phyloP scores from a whole-genome alignment of 1,139 yeast genomes.

The Yamadazyma dushanensis region DNA sequence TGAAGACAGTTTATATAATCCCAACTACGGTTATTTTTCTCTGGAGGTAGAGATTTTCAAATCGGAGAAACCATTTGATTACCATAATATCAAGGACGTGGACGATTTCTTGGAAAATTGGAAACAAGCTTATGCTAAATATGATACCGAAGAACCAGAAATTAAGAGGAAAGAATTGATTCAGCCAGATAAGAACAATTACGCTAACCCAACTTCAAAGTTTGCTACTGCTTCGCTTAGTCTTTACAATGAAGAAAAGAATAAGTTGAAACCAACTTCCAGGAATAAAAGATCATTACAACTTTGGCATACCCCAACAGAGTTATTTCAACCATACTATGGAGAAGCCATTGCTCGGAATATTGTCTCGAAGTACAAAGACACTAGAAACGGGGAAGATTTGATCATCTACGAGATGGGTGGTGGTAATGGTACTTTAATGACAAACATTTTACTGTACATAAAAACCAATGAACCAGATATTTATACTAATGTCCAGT shows the following conservation, averaged over 20 bases:
- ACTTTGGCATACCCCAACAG: constrained; percentile 91
- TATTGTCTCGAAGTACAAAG: constrained; percentile 65
- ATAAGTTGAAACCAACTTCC: constrained; percentile 13
- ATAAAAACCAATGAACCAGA: constrained; percentile 67
- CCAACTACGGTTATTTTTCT: constrained; percentile 78
- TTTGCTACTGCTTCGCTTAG: constrained; percentile 37
- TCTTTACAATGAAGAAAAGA: constrained; percentile 32
- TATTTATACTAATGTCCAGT: constrained; percentile 64
- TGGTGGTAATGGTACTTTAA: constrained; percentile 87
- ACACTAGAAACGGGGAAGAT: constrained; percentile 57
- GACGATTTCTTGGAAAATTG: constrained; percentile 73
- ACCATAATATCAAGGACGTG: constrained; percentile 55
- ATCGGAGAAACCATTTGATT: constrained; percentile 60
- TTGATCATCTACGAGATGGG: constrained; percentile 83
- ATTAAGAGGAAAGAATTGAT: constrained; percentile 18
- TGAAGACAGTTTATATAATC: constrained; percentile 82
- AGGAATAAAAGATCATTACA: constrained; percentile 51
- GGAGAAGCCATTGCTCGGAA: constrained; percentile 84
- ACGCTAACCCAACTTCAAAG: constrained; percentile 21
- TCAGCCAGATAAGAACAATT: constrained; percentile 15
- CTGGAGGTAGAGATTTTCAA: constrained; percentile 77
- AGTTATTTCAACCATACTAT: constrained; percentile 76
- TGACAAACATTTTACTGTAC: constrained; percentile 74
- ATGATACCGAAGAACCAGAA: constrained; percentile 34
- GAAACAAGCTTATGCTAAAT: constrained; percentile 64